Evolutionary conservation across 1,139 yeast species (phyloP).

Genomic region (Zygosaccharomyces sapae): DNA sequence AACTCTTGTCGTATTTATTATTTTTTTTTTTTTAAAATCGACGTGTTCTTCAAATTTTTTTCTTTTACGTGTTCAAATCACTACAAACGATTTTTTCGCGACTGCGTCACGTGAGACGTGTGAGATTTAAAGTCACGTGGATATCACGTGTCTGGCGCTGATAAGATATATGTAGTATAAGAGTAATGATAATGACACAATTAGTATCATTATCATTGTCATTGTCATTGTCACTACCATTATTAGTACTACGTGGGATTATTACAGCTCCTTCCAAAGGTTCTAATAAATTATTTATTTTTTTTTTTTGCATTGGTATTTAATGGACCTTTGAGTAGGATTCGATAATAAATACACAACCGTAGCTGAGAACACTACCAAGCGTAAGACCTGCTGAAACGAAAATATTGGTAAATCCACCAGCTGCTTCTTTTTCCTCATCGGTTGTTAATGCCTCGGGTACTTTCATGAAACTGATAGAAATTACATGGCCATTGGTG

Average conservation of each 20-base stretch:
- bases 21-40: conserved; percentile 8
- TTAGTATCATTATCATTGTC: too few species aligned
- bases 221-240: background rate
- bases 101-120: background rate
- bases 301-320: background rate
- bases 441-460: conserved; percentile 55
- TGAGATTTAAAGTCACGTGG: background rate
- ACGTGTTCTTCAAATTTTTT: conserved; percentile 6
- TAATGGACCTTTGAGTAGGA: conserved; percentile 3
- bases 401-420: conserved; percentile 81
- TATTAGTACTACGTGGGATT: background rate
- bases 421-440: conserved; percentile 83
- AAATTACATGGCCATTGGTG: conserved; percentile 80
- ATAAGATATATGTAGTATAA: too few species aligned
- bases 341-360: conserved; percentile 44
- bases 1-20: conserved; percentile 5
- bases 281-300: background rate
- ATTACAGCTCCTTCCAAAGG: too few species aligned
- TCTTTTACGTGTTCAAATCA: conserved; percentile 11
- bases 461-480: conserved; percentile 78
- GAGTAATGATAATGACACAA: too few species aligned
- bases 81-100: conserved; percentile 2
- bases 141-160: too few species aligned
- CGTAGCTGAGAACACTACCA: conserved; percentile 73
- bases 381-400: conserved; percentile 69